phyloP scores from a whole-genome alignment of 1,139 yeast species.

The Meyerozyma athensensis region DNA sequence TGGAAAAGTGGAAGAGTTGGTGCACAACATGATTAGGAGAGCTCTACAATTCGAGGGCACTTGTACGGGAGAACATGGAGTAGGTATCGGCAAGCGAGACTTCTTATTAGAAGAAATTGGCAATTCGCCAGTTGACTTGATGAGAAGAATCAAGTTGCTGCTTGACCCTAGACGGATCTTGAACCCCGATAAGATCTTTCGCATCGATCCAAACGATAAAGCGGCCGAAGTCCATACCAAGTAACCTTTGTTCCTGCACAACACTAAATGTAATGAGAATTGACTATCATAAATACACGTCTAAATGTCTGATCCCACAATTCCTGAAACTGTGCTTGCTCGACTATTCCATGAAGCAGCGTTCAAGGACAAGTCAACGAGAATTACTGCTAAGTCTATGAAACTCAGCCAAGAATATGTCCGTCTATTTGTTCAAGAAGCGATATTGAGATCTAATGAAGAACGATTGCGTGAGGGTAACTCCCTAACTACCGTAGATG shows the following conservation, averaged over 20 bases:
- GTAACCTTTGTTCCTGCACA: neutral
- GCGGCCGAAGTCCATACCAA: neutral
- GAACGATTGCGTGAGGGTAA: constrained; percentile 34
- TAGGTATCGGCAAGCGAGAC: constrained; percentile 41
- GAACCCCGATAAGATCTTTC: constrained; percentile 41
- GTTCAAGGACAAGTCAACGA: constrained; percentile 44
- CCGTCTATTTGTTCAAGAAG: constrained; percentile 58
- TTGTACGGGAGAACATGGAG: constrained; percentile 47
- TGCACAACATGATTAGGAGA: constrained; percentile 47
- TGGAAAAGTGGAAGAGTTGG: constrained; percentile 23
- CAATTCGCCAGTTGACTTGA: constrained; percentile 31
- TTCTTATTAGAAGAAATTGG: constrained; percentile 37
- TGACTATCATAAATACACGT: neutral
- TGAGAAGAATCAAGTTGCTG: constrained; percentile 38
- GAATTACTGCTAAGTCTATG: constrained; percentile 47
- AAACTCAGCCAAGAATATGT: constrained; percentile 53
- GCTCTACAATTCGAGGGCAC: constrained; percentile 45
- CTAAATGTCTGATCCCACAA: constrained; percentile 3
- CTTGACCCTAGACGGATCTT: constrained; percentile 39
- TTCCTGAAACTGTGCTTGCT: constrained; percentile 47
- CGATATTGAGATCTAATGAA: constrained; percentile 58
- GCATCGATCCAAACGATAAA: constrained; percentile 32
- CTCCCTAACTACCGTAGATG: constrained; percentile 23
- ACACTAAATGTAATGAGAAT: neutral
- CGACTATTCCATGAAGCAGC: constrained; percentile 50